A percentile compares a stretch with the other conserved stretches of the same genome.
Evolutionary conservation across 495 filamentous ascomycete species (phyloP).

Genomic region (Neurospora sp.): DNA sequence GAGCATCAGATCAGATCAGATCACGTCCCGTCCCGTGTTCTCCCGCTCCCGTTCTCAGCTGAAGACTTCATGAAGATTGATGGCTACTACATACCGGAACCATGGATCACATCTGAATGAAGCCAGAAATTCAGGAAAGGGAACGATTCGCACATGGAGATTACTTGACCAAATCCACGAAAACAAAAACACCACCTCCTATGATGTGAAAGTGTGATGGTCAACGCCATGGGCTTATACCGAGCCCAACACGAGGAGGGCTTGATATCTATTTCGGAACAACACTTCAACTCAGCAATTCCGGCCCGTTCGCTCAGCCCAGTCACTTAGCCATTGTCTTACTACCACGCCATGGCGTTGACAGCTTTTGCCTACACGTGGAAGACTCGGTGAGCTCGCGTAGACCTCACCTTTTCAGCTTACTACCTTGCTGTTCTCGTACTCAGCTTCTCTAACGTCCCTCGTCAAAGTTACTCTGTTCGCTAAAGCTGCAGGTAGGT

Average conservation of each 20-base stretch:
- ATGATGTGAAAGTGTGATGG: not conserved
- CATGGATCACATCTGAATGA: not conserved
- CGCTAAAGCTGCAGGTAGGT: not conserved
- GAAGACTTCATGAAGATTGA: not conserved
- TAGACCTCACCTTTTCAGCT: not conserved
- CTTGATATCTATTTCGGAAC: not conserved
- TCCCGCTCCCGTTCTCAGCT: not conserved
- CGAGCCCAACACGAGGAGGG: not conserved
- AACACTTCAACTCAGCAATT: not conserved
- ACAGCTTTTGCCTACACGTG: not conserved
- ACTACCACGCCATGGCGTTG: not conserved
- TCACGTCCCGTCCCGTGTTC: not conserved
- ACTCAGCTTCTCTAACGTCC: not conserved
- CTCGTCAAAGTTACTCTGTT: not conserved
- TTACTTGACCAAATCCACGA: not conserved
- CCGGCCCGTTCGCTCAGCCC: not conserved
- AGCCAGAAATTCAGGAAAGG: not conserved
- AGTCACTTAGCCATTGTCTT: not conserved
- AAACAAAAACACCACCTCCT: not conserved
- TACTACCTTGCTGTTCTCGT: not conserved
- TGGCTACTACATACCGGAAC: too few relatives aligned
- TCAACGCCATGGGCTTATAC: not conserved
- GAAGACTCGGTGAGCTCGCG: not conserved
- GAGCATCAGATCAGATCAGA: not conserved
- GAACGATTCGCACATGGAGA: not conserved